A percentile compares a stretch with the other conserved stretches of the same genome.
Conservation (phyloP, 2,329 filamentous ascomycete genomes). For the Ophiosphaerella herpotricha region DNA sequence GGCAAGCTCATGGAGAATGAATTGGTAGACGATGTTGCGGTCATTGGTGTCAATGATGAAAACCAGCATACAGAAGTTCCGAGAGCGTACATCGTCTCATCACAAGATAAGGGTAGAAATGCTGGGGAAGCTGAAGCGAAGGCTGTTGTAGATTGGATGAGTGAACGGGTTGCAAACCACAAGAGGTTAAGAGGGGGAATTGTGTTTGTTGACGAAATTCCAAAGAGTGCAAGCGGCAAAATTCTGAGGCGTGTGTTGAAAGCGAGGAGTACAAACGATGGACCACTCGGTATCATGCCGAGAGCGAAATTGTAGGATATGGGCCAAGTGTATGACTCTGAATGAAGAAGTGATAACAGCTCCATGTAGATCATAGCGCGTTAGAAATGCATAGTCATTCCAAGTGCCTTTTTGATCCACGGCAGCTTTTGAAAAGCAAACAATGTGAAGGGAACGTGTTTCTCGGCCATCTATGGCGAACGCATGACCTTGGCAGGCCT, state of each 20-base stretch:
- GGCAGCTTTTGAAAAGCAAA: too few relatives aligned
- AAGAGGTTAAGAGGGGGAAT: constrained; percentile 39
- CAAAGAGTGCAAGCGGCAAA: constrained; percentile 55
- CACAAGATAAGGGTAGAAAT: constrained; percentile 4
- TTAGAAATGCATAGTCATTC: too few relatives aligned
- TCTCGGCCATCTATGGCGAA: background rate
- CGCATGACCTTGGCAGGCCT: constrained; percentile 13
- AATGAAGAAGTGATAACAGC: too few relatives aligned
- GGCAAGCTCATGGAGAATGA: constrained; percentile 32
- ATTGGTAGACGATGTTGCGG: constrained; percentile 30
- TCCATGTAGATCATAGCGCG: too few relatives aligned
- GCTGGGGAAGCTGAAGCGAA: constrained; percentile 20
- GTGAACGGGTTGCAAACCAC: constrained; percentile 31
- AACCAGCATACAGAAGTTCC: constrained; percentile 34
- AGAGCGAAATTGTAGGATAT: constrained; percentile 19
- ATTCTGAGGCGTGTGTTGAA: constrained; percentile 46
- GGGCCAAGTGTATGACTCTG: background rate
- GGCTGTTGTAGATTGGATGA: constrained; percentile 23
- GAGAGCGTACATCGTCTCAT: constrained; percentile 33
- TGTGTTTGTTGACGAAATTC: constrained; percentile 52
- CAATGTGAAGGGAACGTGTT: too few relatives aligned
- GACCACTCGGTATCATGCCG: constrained; percentile 14
- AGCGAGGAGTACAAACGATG: constrained; percentile 22
- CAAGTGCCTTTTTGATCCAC: too few relatives aligned
- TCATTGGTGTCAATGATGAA: constrained; percentile 33